Evolutionary conservation across 495 filamentous ascomycete species (phyloP).

Genomic region (Penicillium fimorum): DNA sequence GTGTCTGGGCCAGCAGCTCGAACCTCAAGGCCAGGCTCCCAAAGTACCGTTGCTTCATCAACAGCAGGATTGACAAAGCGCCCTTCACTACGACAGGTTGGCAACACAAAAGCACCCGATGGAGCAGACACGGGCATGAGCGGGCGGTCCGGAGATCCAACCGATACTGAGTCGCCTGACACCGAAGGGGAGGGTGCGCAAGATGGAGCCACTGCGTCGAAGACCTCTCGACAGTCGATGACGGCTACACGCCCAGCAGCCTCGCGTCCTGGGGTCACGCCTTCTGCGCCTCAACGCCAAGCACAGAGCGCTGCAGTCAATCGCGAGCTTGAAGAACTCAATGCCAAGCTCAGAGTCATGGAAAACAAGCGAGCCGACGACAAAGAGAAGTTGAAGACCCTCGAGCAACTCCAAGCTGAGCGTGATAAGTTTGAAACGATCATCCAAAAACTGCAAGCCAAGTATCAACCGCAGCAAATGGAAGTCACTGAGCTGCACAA

Average conservation of each 20-base stretch:
- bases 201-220: conserved; percentile 18
- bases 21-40: conserved; percentile 35
- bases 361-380: conserved; percentile 83
- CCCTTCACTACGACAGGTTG: conserved; percentile 37
- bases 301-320: conserved; percentile 41
- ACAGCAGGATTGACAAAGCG: conserved; percentile 36
- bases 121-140: conserved; percentile 28
- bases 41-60: conserved; percentile 23
- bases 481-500: conserved; percentile 75
- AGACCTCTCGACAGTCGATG: conserved; percentile 35
- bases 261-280: conserved; percentile 27
- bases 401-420: conserved; percentile 77
- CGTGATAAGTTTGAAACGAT: conserved; percentile 83
- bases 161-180: conserved; percentile 28
- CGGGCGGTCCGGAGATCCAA: conserved; percentile 33
- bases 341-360: conserved; percentile 72
- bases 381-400: conserved; percentile 75
- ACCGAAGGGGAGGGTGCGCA: conserved; percentile 26
- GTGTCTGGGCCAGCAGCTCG: conserved; percentile 35
- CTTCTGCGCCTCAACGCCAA: conserved; percentile 31
- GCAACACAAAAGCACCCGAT: conserved; percentile 30
- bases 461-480: conserved; percentile 82
- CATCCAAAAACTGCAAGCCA: conserved; percentile 87
- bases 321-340: conserved; percentile 75
- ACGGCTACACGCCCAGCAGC: conserved; percentile 25